Evolutionary conservation across 1,284 basidiomycete genomes (phyloP).

Genomic region (Athelia psychrophila): DNA sequence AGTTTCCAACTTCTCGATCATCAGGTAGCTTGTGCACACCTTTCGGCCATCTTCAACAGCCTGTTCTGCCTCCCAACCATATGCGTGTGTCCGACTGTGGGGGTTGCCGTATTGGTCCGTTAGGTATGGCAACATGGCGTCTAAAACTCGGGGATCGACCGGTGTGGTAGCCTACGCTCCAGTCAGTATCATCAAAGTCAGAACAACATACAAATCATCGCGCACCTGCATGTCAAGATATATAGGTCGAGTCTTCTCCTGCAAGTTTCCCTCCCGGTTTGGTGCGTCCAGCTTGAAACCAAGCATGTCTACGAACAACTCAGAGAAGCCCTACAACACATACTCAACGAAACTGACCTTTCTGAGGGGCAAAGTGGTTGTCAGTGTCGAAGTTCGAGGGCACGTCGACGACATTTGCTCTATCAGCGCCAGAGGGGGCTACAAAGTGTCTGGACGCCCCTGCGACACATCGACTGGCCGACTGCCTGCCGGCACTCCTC

Average conservation of each 20-base stretch:
- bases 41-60: constrained; percentile 91
- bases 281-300: constrained; percentile 84
- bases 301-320: constrained; percentile 66
- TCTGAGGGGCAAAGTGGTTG: constrained; percentile 66
- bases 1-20: too few species aligned
- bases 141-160: constrained; percentile 94
- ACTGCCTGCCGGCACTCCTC: constrained; percentile 10
- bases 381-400: constrained; percentile 72
- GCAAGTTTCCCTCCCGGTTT: constrained; percentile 58
- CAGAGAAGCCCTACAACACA: background rate
- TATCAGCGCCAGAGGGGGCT: constrained; percentile 75
- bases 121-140: constrained; percentile 95
- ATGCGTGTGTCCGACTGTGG: constrained; percentile 96
- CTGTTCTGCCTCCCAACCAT: constrained; percentile 98
- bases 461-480: constrained; percentile 15
- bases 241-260: constrained; percentile 78
- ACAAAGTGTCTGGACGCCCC: constrained; percentile 49
- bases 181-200: constrained; percentile 8
- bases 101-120: constrained; percentile 99
- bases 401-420: constrained; percentile 77
- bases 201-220: constrained; percentile 4
- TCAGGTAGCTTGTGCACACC: constrained; percentile 37
- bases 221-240: constrained; percentile 93
- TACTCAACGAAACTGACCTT: constrained; percentile 45
- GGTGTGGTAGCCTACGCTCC: constrained; percentile 86